Base-by-base conservation (phyloP, 192 early-diverging fungal genomes). In the Coemansia sp. region DNA sequence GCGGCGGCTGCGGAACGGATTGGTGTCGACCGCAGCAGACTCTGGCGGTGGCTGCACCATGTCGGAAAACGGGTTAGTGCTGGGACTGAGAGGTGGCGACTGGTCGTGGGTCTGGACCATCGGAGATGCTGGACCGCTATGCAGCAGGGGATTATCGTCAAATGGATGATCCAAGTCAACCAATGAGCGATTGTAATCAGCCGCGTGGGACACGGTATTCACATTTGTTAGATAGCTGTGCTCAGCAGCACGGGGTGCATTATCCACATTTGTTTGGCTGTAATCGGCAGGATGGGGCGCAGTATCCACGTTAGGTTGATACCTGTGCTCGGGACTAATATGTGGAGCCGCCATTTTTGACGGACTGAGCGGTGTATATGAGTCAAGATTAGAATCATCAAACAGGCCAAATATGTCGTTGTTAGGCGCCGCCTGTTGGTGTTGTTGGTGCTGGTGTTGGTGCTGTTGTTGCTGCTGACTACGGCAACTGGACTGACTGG, bases 11-110 rank as follows among this genome's bases (percentile, higher is more conserved):
- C 39, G 57, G 39, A 59, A 45, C 22, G 57, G 57, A 15, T 59
- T 59, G 17, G 9, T 48, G 25, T 59, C 58, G 22, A 15, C 22
- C 4, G 51, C 19, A 21, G 22, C 19, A 53, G 43, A 1, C 0
- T 45, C 14, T 0, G n/a, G 2, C 15, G 43, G 14, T 45, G 43
- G 14, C 4, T 11, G 43, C 14, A 15, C n/a, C 14, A 45, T 45
- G 14, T 8, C 15, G 2, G 55, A 27, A 21, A 57, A 57, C 11
- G 55, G 55, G 11, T 57, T 57, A 14, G 55, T 57, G 12, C 29
- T 57, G 3, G 55, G 55, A 32, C 55, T 73, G 97, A 96, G 85
- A 87, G 92, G 70, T 96, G 96, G 87, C 85, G 95, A 69, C 94
- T 95, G 83, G 97, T 99, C 69, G 98, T 97, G 96, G 87, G 89